phyloP scores from a whole-genome alignment of 257 asterid species.

The Solanum neorickii region DNA sequence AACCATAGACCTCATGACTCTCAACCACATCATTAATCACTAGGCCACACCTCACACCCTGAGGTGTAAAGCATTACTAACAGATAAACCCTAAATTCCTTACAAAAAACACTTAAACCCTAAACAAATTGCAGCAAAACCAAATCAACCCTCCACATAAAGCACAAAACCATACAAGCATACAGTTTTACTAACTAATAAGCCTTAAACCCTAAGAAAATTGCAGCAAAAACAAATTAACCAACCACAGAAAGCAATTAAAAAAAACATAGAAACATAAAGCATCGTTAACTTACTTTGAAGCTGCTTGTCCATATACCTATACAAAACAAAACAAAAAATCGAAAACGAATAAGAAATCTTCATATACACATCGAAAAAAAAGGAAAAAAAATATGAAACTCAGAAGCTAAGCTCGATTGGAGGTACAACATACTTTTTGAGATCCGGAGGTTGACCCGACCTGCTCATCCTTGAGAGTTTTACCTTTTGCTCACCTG shows the following conservation, averaged over 20 bases:
- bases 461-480: background rate
- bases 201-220: background rate
- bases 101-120: background rate
- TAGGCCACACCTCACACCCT: background rate
- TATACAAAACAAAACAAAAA: background rate
- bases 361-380: background rate
- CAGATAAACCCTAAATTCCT: background rate
- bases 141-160: background rate
- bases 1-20: background rate
- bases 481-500: background rate
- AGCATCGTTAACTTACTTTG: background rate
- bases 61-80: background rate
- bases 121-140: background rate
- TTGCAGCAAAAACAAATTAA: background rate
- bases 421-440: background rate
- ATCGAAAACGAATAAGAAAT: background rate
- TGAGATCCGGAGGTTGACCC: constrained; percentile 1
- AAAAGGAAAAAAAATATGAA: background rate
- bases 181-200: background rate
- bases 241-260: background rate
- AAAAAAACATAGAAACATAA: background rate
- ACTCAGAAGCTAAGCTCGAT: background rate
- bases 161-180: background rate
- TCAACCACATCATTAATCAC: background rate
- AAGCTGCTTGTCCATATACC: constrained; percentile 2